Conservation (phyloP, 352 stramenopile genomes). For the Salisapilia sapeloensis region DNA sequence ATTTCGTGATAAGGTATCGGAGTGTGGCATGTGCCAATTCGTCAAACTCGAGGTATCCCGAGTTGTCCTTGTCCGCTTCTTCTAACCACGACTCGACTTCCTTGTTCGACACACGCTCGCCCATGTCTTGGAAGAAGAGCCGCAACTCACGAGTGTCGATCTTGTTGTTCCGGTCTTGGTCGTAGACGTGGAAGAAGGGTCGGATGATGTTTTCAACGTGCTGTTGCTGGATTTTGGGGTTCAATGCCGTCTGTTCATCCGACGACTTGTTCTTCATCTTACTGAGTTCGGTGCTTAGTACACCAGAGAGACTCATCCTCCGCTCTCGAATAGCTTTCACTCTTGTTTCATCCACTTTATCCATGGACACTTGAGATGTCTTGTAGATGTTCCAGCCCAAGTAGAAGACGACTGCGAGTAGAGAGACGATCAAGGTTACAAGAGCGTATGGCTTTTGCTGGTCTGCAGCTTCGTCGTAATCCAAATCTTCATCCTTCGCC, state of each 20-base stretch:
- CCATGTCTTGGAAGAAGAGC: conserved; percentile 89
- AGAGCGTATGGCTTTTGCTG: conserved; percentile 83
- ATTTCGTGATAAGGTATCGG: conserved; percentile 67
- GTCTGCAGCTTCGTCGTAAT: conserved; percentile 48
- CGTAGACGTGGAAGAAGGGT: conserved; percentile 88
- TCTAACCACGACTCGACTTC: conserved; percentile 75
- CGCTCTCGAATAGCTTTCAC: conserved; percentile 49
- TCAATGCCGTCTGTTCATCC: conserved; percentile 25
- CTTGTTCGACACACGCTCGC: conserved; percentile 68
- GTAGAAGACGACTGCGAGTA: conserved; percentile 85
- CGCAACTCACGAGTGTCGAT: conserved; percentile 87
- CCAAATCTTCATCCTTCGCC: conserved; percentile 31
- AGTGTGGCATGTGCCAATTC: conserved; percentile 90
- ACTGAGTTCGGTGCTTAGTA: conserved; percentile 58
- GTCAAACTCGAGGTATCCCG: conserved; percentile 85
- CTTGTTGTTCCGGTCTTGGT: conserved; percentile 80
- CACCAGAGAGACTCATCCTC: conserved; percentile 64
- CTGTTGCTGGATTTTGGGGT: conserved; percentile 31
- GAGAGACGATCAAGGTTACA: conserved; percentile 77
- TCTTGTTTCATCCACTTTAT: conserved; percentile 51
- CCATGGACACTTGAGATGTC: conserved; percentile 44
- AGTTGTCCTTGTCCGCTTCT: conserved; percentile 84
- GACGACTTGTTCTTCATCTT: conserved; percentile 30
- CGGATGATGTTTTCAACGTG: conserved; percentile 84
- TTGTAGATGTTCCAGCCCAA: conserved; percentile 83